These are phyloP conservation scores for Combretum micranthum DNA, from an alignment of 345 rosid genomes.

Conservation along the genomic window DNA sequence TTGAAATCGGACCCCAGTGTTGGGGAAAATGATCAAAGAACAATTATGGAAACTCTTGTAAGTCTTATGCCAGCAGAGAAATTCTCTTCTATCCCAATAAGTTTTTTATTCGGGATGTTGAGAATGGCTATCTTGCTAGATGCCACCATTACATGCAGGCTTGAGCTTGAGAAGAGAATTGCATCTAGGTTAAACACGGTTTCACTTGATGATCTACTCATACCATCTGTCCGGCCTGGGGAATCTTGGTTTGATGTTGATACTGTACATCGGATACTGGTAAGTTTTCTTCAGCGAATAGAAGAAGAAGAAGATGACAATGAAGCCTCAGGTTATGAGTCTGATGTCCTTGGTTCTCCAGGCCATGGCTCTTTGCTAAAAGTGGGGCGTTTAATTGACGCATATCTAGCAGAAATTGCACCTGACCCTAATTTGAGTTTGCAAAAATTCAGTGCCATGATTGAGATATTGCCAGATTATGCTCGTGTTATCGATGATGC, in stretches of 20 bases:
- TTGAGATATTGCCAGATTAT: slow-evolving; percentile 68
- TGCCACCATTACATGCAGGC: slow-evolving; percentile 39
- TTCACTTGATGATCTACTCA: slow-evolving; percentile 70
- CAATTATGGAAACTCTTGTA: slow-evolving; percentile 56
- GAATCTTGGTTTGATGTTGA: slow-evolving; percentile 74
- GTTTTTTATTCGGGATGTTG: slow-evolving; percentile 76
- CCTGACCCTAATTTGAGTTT: slow-evolving; percentile 69
- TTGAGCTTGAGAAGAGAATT: slow-evolving; percentile 64
- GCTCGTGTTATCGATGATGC: slow-evolving; percentile 79
- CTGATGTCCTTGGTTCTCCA: slow-evolving; percentile 45
- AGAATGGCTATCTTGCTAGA: slow-evolving; percentile 53
- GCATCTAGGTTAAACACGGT: slow-evolving; percentile 56
- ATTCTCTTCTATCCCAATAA: slow-evolving; percentile 38
- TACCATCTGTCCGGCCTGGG: slow-evolving; percentile 55
- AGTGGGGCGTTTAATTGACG: slow-evolving; percentile 74
- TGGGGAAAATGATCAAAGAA: slow-evolving; percentile 42
- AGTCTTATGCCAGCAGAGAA: slow-evolving; percentile 52
- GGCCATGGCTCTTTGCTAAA: slow-evolving; percentile 62
- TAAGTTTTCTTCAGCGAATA: slow-evolving; percentile 52
- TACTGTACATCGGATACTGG: slow-evolving; percentile 58
- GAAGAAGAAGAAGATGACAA: slow-evolving; percentile 57
- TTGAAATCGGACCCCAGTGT: slow-evolving; percentile 23
- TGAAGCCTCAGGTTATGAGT: slow-evolving; percentile 39
- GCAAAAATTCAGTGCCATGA: slow-evolving; percentile 59
- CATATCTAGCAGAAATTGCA: slow-evolving; percentile 80